Conservation (phyloP, 331 rosid species). For the Pyracantha coccinea region DNA sequence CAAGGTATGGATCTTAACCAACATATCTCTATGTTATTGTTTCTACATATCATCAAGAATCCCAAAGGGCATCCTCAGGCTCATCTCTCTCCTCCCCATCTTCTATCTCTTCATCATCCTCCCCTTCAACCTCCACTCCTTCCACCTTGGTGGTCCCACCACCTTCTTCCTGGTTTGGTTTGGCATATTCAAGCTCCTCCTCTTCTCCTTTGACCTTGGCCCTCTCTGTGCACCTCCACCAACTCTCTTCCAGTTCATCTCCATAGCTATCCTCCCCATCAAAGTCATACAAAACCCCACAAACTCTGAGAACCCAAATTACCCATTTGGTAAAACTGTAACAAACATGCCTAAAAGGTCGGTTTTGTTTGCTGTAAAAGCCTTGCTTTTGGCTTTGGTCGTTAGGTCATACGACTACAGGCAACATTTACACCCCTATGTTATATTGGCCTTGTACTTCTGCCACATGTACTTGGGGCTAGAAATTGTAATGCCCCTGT, state of each 20-base stretch:
- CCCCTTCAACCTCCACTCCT: slow-evolving; percentile 30
- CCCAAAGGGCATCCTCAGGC: slow-evolving; percentile 28
- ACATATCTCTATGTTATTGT: slow-evolving; percentile 30
- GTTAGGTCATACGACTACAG: slow-evolving; percentile 23
- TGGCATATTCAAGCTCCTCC: slow-evolving; percentile 48
- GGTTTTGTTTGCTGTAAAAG: slow-evolving; percentile 18
- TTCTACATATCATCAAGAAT: slow-evolving; percentile 30
- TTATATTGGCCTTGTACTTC: slow-evolving; percentile 28
- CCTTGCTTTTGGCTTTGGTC: slow-evolving; percentile 18
- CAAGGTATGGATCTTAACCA: slow-evolving; percentile 43
- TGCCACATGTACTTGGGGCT: slow-evolving; percentile 42
- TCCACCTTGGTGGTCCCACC: slow-evolving; percentile 41
- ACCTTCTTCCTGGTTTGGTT: slow-evolving; percentile 59
- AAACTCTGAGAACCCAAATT: background rate
- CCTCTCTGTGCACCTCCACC: slow-evolving; percentile 33
- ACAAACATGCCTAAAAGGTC: background rate
- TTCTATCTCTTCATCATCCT: slow-evolving; percentile 41
- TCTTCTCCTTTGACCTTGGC: slow-evolving; percentile 46
- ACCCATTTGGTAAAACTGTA: background rate
- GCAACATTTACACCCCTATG: slow-evolving; percentile 17
- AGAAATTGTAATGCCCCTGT: slow-evolving; percentile 35
- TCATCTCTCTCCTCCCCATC: slow-evolving; percentile 43
- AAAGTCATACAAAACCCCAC: slow-evolving; percentile 7
- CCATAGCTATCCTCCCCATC: slow-evolving; percentile 57
- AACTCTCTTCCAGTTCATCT: slow-evolving; percentile 39